Evolutionary conservation across 2,329 filamentous ascomycete genomes (phyloP), one percentile per base, ranked within the genome.

Genomic region (Trichoderma sp.): DNA sequence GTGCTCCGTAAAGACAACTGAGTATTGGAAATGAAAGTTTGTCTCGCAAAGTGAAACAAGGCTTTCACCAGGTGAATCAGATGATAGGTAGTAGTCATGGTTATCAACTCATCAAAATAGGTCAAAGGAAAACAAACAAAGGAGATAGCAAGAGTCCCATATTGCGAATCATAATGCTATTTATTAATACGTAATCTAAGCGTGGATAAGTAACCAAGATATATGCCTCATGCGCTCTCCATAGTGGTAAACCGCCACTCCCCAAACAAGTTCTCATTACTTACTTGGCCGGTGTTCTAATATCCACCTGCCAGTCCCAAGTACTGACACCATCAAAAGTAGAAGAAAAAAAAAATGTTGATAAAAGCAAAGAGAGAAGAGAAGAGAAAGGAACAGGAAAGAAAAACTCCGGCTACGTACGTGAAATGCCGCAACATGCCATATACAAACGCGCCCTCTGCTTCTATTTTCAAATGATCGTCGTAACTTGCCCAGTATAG

Each of bases 361-460:
- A 46, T 37, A 52, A 61, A 61, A 51, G 32, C 32, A 34, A 61
- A 30, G 11, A 51, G n/a, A 51, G 34, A 18, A 34, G 46, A 24
- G 28, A 5, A 26, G 37, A n/a, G 8, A 26, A 52, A 26, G 11
- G 30, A 30, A 67, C 59, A 30, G 51, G 64, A 37, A 10, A 54
- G 49, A 59, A 65, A 65, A 61, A 69, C 67, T 69, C 67, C 67
- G 67, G 67, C 67, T 69, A 51, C 66, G 49, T 68, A 68, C 51
- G 54, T 68, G 65, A 70, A 70, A 69, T 69, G 65, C 65, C 59
- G 59, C 66, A 68, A 73, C 66, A 72, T 72, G 72, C 66, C 69
- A 71, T 73, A 73, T 72, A 68, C 69, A 72, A 70, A 72, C 66
- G 60, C 70, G 63, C 69, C 68, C 30, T 59, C 68, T 56, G 60